Conservation (phyloP, 2,329 filamentous ascomycete species). For the Sarocladiaceae sp. region DNA sequence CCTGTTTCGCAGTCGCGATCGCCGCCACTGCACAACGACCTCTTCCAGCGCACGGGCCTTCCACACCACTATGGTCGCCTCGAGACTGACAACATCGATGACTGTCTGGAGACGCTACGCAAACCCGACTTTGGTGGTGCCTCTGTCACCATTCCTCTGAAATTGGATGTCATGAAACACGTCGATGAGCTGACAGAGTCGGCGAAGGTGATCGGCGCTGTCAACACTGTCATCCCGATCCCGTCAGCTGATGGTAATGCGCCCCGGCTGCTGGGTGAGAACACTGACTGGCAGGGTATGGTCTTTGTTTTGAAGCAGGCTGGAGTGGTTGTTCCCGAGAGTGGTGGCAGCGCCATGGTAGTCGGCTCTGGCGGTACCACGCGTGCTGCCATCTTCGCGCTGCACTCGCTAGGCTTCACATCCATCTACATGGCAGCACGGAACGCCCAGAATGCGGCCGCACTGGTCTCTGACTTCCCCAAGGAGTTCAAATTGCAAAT, state of each 20-base stretch:
- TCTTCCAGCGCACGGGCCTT: constrained; percentile 71
- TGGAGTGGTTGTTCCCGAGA: constrained; percentile 43
- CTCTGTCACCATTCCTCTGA: constrained; percentile 92
- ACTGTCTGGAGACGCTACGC: constrained; percentile 60
- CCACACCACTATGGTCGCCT: constrained; percentile 74
- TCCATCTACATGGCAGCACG: constrained; percentile 86
- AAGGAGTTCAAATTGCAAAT: constrained; percentile 61
- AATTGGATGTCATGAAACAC: constrained; percentile 76
- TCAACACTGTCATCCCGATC: constrained; percentile 82
- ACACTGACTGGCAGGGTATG: constrained; percentile 96
- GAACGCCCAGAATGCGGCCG: constrained; percentile 59
- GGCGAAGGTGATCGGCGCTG: constrained; percentile 77
- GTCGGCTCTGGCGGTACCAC: constrained; percentile 90
- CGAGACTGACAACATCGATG: constrained; percentile 62
- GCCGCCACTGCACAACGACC: constrained; percentile 80
- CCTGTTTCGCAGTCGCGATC: constrained; percentile 79
- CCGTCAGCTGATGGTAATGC: constrained; percentile 30
- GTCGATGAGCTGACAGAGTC: constrained; percentile 76
- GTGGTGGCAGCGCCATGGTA: constrained; percentile 58
- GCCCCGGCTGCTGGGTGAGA: constrained; percentile 68
- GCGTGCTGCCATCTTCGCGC: constrained; percentile 81
- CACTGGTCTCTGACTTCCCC: constrained; percentile 68
- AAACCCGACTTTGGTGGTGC: constrained; percentile 78
- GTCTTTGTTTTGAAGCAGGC: constrained; percentile 66
- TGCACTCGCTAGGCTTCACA: constrained; percentile 74